Conservation (phyloP, 345 rosid species). For the Erodium maritimum region DNA sequence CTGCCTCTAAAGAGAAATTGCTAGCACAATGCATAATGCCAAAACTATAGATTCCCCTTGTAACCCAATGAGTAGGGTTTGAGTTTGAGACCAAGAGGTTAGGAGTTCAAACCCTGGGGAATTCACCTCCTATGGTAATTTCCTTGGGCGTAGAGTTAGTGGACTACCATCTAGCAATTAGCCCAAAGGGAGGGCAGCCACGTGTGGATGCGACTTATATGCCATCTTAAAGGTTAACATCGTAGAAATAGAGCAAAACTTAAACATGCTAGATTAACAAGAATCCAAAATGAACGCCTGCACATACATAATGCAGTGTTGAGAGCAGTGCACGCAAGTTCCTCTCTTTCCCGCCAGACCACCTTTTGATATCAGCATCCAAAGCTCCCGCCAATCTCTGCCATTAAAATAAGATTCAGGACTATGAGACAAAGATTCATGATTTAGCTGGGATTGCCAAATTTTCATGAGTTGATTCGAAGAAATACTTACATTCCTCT, state of each 20-base stretch:
- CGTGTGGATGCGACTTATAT: not conserved
- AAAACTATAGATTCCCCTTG: no score
- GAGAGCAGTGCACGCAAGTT: slow-evolving; percentile 89
- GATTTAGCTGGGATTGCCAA: not conserved
- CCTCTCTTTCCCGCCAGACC: slow-evolving; percentile 82
- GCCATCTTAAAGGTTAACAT: not conserved
- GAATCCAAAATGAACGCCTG: not conserved
- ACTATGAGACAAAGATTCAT: slow-evolving; percentile 8
- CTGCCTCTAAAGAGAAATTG: no score
- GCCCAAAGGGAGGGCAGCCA: no score
- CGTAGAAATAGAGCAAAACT: not conserved
- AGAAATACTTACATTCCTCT: slow-evolving; percentile 56
- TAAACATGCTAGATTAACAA: not conserved
- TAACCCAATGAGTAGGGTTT: no score
- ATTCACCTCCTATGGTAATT: no score
- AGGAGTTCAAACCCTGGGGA: no score
- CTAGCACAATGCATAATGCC: no score
- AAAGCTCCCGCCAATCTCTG: slow-evolving; percentile 74
- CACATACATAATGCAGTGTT: slow-evolving; percentile 76
- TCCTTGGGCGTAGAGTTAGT: no score
- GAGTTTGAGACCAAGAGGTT: no score
- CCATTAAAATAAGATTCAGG: slow-evolving; percentile 11
- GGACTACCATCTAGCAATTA: no score
- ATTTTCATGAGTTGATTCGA: slow-evolving; percentile 2
- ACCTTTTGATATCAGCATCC: slow-evolving; percentile 84